phyloP scores from a whole-genome alignment of 768 basidiomycete species.

The Lactifluus rugatus region DNA sequence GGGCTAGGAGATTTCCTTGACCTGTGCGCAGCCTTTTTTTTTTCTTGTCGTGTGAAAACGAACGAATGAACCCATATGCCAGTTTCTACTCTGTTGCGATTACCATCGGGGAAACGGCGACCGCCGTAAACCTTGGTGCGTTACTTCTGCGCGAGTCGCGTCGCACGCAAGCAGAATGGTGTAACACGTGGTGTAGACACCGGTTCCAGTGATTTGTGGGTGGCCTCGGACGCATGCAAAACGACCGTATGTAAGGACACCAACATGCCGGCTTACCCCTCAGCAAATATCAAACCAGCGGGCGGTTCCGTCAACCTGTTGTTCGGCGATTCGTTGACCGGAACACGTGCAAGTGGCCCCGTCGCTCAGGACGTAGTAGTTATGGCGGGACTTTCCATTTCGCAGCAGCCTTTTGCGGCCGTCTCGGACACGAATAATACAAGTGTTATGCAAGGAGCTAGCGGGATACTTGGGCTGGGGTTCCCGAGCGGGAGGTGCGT shows the following conservation, averaged over 20 bases:
- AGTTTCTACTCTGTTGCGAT: constrained; percentile 16
- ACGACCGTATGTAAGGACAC: constrained; percentile 6
- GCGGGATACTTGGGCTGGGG: constrained; percentile 67
- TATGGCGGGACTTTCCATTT: constrained; percentile 43
- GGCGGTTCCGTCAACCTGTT: constrained; percentile 39
- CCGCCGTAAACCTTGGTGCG: constrained; percentile 15
- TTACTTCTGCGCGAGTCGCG: too few species aligned
- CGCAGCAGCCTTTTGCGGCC: constrained; percentile 51
- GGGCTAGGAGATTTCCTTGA: constrained; percentile 14
- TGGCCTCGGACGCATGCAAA: constrained; percentile 10
- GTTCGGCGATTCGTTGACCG: constrained; percentile 66
- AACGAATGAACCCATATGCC: not conserved
- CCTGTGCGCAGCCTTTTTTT: constrained; percentile 1
- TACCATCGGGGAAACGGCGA: constrained; percentile 7
- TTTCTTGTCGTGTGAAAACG: too few species aligned
- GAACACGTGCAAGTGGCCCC: constrained; percentile 57
- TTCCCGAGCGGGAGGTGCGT: constrained; percentile 38
- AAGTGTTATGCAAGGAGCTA: constrained; percentile 42
- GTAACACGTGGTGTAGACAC: constrained; percentile 17
- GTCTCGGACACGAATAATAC: constrained; percentile 62
- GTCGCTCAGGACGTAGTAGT: constrained; percentile 50
- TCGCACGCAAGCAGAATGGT: too few species aligned
- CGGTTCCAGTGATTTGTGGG: constrained; percentile 18
- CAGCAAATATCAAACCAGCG: not conserved
- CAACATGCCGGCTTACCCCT: constrained; percentile 13